A percentile compares a stretch with the other conserved stretches of the same genome.
These are phyloP conservation scores for Aureobasidium sp. DNA, from an alignment of 2,329 filamentous ascomycete species.

Conservation along the genomic window DNA sequence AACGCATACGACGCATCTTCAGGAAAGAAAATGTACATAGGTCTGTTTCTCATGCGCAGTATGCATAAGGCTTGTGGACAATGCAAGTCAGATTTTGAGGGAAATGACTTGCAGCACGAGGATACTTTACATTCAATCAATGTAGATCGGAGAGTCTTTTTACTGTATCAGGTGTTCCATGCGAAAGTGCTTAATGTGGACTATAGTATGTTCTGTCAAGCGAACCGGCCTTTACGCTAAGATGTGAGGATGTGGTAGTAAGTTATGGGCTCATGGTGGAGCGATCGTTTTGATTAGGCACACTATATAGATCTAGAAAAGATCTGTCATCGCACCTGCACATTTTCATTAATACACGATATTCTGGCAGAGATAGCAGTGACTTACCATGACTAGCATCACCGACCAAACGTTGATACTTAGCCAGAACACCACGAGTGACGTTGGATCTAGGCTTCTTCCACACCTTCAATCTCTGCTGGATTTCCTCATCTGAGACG, in stretches of 20 bases:
- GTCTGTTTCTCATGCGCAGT: background rate
- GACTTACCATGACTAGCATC: constrained; percentile 71
- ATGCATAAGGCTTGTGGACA: too few relatives aligned
- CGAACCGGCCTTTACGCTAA: too few relatives aligned
- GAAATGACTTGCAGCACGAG: background rate
- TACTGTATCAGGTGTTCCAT: background rate
- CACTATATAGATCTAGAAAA: constrained; percentile 37
- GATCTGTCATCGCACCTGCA: constrained; percentile 66
- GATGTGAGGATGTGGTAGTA: too few relatives aligned
- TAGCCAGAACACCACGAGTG: constrained; percentile 75
- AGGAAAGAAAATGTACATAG: background rate
- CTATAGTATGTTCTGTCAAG: too few relatives aligned
- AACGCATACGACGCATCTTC: background rate
- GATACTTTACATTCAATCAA: background rate
- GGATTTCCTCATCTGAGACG: constrained; percentile 62
- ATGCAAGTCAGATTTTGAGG: background rate
- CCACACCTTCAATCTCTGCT: constrained; percentile 56
- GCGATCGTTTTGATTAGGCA: background rate
- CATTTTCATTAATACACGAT: background rate
- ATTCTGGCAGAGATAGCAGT: background rate
- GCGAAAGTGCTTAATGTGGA: too few relatives aligned
- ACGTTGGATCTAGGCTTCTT: constrained; percentile 62
- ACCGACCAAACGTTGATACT: constrained; percentile 80
- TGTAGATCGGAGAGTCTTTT: background rate
- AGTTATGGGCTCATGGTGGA: too few relatives aligned